Base-by-base conservation (phyloP, 2,329 filamentous ascomycete species). In the Passalora sequoiae region DNA sequence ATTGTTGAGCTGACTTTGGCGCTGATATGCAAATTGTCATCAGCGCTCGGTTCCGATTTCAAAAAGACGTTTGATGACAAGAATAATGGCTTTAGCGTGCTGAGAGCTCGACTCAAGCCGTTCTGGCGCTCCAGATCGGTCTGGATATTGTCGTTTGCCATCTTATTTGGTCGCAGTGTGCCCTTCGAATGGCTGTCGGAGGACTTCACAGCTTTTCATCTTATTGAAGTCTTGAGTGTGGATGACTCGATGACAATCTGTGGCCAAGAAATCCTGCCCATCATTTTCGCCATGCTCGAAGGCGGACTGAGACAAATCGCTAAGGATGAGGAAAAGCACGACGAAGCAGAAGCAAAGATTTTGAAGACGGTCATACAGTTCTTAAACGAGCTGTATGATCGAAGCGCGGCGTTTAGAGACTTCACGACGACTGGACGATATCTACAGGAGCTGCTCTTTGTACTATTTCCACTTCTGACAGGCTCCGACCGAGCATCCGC, bases 81-180 rank as follows among this genome's bases (percentile, higher is more conserved):
- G 66, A 88, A 84, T 8, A 87, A 88, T 21, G 94, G 94, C 1
- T 96, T 96, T 62, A 75, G 76, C 24, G 84, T 96, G 49, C 83
- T 97, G 79, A 84, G 84, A 27, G 78, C 85, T 57, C 79, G 87
- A 22, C 68, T 98, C 3, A 88, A 83, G 59, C 75, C 83, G 57
- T 96, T 89, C 81, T 98, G 92, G 91, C 83, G 86, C 58, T 77
- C 89, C 12, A 79, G 89, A 2, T 79, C 81, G 0, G 67, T 97
- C 19, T 97, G 92, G 92, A 81, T 84, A 0, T 83, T 92, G 31
- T 89, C 86, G 60, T 86, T 98, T 65, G 83, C 86, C 40, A 84
- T 97, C 16, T 67, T 98, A 2, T 95, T 98, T 59, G 89, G 86
- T 1, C 76, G 81, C 30, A 89, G 96, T 59, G 78, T 94, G 33